Evolutionary conservation across 495 filamentous ascomycete genomes (phyloP), one percentile per base, ranked within the genome.

Genomic region (Aspergillus conjunctus): DNA sequence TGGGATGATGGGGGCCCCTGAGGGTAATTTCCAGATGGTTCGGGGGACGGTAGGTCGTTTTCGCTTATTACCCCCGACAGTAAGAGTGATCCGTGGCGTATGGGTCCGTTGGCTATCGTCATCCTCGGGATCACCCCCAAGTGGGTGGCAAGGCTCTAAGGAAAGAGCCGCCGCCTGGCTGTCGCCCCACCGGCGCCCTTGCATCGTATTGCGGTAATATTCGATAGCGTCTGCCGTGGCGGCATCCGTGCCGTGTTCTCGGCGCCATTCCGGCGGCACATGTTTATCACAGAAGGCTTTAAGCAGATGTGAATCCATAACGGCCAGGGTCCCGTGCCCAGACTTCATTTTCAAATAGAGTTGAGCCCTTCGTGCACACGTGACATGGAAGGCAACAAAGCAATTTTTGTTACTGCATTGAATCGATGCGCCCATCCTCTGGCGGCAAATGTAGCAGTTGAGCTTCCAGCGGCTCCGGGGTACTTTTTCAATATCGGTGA

Each of bases 231-330:
- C 86, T 9, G 78, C 77, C 17, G 83, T 85, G 10, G 88, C 87
- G 48, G 67, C 68, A 66, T 89, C 87, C 1, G 87, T 92, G 20
- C 89, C 87, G 69, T 98, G 89, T 67, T 96, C 92, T 58, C 88
- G 81, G 33, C 90, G 83, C 84, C 96, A 97, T 18, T 98, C 92
- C 3, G 85, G 78, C 1, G 95, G 93, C 20, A 93, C 92, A 74
- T 99, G 94, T 76, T 91, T 96, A 73, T 99, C 91, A 77, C 94
- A 99, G 66, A 91, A 95, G 7, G 93, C 95, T 70, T 97, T 97
- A 26, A 97, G 80, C 20, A 91, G 85, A 62, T 86, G 89, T n/a
- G 91, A 87, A 65, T 99, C 94, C 58, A 94, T 83, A 17, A 89
- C 86, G n/a, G 88, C 87, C 5, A 89, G 81, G 9, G 82, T 83